These are phyloP conservation scores for Hymenoscyphus linearis DNA, from an alignment of 2,329 filamentous ascomycete species.

Conservation along the genomic window DNA sequence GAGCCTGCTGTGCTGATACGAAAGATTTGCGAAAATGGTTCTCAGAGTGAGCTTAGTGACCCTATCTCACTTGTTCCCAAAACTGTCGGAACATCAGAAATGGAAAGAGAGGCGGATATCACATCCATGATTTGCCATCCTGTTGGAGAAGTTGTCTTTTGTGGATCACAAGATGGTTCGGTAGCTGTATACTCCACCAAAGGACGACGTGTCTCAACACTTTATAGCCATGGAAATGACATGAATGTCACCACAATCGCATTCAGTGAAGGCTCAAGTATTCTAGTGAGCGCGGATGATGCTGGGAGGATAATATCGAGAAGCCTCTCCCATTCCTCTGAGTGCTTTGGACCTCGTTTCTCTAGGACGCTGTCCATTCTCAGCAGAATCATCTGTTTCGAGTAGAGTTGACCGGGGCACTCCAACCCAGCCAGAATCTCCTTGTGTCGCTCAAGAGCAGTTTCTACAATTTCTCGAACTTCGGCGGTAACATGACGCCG, in stretches of 20 bases:
- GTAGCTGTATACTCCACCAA: constrained; percentile 21
- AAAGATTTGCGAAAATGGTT: constrained; percentile 22
- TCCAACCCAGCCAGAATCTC: no score
- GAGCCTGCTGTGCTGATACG: constrained; percentile 32
- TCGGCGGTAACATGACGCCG: no score
- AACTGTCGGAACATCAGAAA: constrained; percentile 14
- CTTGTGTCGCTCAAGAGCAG: no score
- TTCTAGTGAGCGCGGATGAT: constrained; percentile 30
- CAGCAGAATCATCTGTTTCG: no score
- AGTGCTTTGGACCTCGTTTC: no score
- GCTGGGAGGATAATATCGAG: constrained; percentile 25
- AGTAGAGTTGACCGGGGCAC: no score
- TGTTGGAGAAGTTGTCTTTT: constrained; percentile 22
- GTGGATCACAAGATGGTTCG: constrained; percentile 27
- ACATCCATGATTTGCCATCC: constrained; percentile 16
- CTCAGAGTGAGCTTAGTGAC: constrained; percentile 12
- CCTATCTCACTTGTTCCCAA: background rate
- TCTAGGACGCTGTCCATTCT: no score
- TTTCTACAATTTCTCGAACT: no score
- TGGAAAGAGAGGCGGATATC: constrained; percentile 19
- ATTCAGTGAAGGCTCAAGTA: constrained; percentile 14
- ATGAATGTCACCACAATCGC: constrained; percentile 21
- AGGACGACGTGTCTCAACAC: constrained; percentile 9
- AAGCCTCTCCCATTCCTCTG: constrained; percentile 10
- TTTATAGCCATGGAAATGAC: constrained; percentile 25